Base-by-base conservation (phyloP, 768 basidiomycete species). In the Brasilioporus rufonigricans region DNA sequence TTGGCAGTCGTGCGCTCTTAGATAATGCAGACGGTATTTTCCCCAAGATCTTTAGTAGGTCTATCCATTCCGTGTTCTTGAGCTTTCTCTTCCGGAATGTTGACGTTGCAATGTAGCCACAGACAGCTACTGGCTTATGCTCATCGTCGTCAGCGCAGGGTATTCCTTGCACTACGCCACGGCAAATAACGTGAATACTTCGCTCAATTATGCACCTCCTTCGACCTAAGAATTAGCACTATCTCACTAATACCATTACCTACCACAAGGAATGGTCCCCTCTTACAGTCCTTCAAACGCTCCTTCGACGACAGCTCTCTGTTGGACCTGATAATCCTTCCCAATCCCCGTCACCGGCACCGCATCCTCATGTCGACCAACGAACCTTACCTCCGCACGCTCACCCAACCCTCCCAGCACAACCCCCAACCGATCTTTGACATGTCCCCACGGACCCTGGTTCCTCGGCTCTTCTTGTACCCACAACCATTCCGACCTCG, bases 401-500 rank as follows among this genome's bases (percentile, higher is more conserved):
- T 58, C 53, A 55, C 78, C 71, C 70, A 72, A 56, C 43, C 61
- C 70, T 21, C 69, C 67, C 60, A 92, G 65, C 29, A 91, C 78
- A 21, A 59, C 65, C 7, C 73, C 72, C 51, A 93, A 71, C 60
- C 92, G 75, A 2, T 75, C 74, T 35, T 67, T 69, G 40, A 91
- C 87, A 71, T 91, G 87, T 13, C 73, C 68, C 76, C 79, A 94
- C 3, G 87, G 82, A 2, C 93, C 93, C 69, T 95, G 93, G 65
- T 97, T 96, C 65, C 76, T 81, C 3, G 93, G 86, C 65, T 95
- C 93, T 65, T 95, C 93, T 67, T 97, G 93, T 18, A 91, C 74
- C 84, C 89, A 96, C 9, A 80, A 43, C 61, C 59, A 71, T 26
- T 60, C 70, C 1, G 45, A 29, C n/a, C 27, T 39, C 31, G 80